These are phyloP conservation scores for Candida taoyuanica DNA, from an alignment of 805 yeast genomes.

Conservation along the genomic window DNA sequence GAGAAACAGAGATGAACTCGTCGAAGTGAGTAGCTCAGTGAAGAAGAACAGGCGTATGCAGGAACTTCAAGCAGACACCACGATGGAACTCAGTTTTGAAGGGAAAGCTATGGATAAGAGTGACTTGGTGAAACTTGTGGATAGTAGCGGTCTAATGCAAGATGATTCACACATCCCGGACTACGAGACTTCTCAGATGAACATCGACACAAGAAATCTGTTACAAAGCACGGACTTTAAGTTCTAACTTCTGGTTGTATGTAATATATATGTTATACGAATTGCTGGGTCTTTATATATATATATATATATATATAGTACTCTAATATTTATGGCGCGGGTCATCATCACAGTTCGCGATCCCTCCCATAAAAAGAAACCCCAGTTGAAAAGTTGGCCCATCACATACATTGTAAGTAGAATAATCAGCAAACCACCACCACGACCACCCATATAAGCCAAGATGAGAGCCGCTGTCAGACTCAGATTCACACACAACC, in stretches of 20 bases:
- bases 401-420: no score
- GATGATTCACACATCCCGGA: conserved; percentile 25
- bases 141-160: conserved; percentile 32
- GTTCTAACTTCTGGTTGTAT: no score
- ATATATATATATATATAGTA: no score
- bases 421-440: no score
- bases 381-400: no score
- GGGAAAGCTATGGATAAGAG: conserved; percentile 42
- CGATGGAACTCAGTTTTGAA: conserved; percentile 40
- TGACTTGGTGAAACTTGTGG: conserved; percentile 38
- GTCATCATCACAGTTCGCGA: no score
- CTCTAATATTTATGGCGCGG: no score
- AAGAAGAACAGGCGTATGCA: conserved; percentile 26
- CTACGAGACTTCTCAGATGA: conserved; percentile 5
- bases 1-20: conserved; percentile 27
- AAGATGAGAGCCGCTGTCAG: conserved; percentile 50
- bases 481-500: conserved; percentile 45
- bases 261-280: no score
- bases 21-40: conserved; percentile 21
- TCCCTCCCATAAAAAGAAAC: no score
- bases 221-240: no score
- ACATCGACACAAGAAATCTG: conserved; percentile 23
- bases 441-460: neutral
- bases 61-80: conserved; percentile 17
- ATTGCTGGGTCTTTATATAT: no score